These are phyloP conservation scores for Leccinum rimulosum DNA, from an alignment of 768 basidiomycete species.

Conservation along the genomic window DNA sequence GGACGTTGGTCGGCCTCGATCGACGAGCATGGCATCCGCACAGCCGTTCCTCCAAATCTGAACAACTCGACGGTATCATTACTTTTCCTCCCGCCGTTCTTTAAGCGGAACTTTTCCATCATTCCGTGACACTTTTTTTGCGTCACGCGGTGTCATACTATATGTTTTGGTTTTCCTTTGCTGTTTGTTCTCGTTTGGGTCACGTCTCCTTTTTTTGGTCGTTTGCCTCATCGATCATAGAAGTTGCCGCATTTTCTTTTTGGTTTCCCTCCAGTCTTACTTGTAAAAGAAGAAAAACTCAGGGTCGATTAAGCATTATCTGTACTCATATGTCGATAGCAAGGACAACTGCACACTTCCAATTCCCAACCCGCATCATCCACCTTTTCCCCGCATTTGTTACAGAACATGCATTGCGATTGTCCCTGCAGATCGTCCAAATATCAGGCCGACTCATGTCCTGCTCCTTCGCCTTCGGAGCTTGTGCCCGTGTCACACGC, in stretches of 20 bases:
- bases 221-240: slow-evolving; percentile 32
- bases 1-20: slow-evolving; percentile 36
- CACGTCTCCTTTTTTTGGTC: slow-evolving; percentile 18
- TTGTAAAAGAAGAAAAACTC: slow-evolving; percentile 22
- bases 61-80: slow-evolving; percentile 17
- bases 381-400: slow-evolving; percentile 42
- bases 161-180: slow-evolving; percentile 24
- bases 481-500: slow-evolving; percentile 31
- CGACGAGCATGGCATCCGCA: slow-evolving; percentile 30
- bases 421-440: slow-evolving; percentile 58
- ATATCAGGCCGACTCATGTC: slow-evolving; percentile 34
- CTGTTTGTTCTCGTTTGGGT: slow-evolving; percentile 23
- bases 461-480: slow-evolving; percentile 30
- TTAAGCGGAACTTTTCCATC: slow-evolving; percentile 25
- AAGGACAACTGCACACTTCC: slow-evolving; percentile 18
- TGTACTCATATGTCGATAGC: slow-evolving; percentile 34
- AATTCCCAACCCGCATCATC: slow-evolving; percentile 9
- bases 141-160: slow-evolving; percentile 21
- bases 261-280: slow-evolving; percentile 6
- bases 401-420: slow-evolving; percentile 36
- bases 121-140: slow-evolving; percentile 8
- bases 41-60: slow-evolving; percentile 26
- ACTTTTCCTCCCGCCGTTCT: slow-evolving; percentile 26
- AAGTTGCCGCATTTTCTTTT: slow-evolving; percentile 19
- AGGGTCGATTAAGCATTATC: slow-evolving; percentile 33